Evolutionary conservation across 2,329 filamentous ascomycete species (phyloP).

Genomic region (Colletotrichum liaoningense): DNA sequence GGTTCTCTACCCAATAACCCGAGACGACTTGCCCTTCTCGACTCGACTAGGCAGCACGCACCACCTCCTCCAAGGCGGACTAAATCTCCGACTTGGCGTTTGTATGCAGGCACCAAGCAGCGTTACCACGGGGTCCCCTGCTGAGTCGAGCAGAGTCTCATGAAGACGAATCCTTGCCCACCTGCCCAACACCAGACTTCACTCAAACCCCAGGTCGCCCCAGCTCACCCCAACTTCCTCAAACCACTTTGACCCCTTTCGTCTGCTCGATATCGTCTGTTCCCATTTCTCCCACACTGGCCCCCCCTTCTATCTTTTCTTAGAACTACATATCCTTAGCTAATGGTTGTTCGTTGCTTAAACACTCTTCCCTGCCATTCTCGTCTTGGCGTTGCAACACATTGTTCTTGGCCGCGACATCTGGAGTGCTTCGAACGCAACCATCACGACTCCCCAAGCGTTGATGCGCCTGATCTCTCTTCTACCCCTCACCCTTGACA

Average conservation of each 20-base stretch:
- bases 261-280: constrained; percentile 4
- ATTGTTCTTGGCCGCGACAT: constrained; percentile 26
- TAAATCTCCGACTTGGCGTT: constrained; percentile 14
- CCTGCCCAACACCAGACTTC: neutral
- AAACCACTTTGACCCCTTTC: constrained; percentile 23
- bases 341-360: neutral
- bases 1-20: neutral
- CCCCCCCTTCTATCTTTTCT: constrained; percentile 2
- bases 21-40: neutral
- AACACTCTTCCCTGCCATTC: constrained; percentile 11
- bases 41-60: neutral
- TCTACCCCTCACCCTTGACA: constrained; percentile 9
- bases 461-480: constrained; percentile 18
- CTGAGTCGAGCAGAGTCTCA: constrained; percentile 12
- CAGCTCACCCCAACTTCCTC: neutral
- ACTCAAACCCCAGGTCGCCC: neutral
- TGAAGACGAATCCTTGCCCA: neutral
- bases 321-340: neutral
- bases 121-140: constrained; percentile 1
- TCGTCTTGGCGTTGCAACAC: constrained; percentile 26
- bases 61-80: neutral
- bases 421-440: constrained; percentile 27
- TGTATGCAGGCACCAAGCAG: neutral
- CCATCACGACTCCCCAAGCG: constrained; percentile 16
- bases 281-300: neutral